Evolutionary conservation across 2,329 filamentous ascomycete species (phyloP).

Genomic region (Trichoderma breve): DNA sequence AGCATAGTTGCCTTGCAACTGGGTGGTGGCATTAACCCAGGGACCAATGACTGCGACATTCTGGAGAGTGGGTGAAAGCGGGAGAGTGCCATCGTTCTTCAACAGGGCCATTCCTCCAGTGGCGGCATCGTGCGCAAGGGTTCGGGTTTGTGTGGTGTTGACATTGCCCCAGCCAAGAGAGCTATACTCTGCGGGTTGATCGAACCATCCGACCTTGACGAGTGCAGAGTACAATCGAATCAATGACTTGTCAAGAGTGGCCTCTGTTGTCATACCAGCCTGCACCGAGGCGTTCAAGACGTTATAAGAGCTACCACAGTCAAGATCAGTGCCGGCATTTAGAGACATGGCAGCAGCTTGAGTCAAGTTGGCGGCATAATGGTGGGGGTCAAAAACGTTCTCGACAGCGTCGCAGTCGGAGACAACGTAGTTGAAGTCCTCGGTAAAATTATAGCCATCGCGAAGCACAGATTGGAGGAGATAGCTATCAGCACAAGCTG

Average conservation of each 20-base stretch:
- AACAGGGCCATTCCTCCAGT: constrained; percentile 47
- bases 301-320: constrained; percentile 24
- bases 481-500: constrained; percentile 61
- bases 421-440: constrained; percentile 60
- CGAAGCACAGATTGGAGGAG: constrained; percentile 62
- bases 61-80: constrained; percentile 36
- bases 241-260: constrained; percentile 15
- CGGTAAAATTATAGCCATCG: constrained; percentile 63
- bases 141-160: constrained; percentile 50
- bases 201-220: constrained; percentile 57
- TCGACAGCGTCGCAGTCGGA: constrained; percentile 64
- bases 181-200: constrained; percentile 48
- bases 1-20: constrained; percentile 28
- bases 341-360: constrained; percentile 36
- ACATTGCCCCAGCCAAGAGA: constrained; percentile 56
- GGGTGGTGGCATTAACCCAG: constrained; percentile 40
- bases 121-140: constrained; percentile 55
- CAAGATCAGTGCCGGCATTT: constrained; percentile 34
- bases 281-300: constrained; percentile 38
- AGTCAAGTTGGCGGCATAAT: constrained; percentile 37
- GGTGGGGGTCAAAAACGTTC: constrained; percentile 50
- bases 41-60: constrained; percentile 33
- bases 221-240: constrained; percentile 53
- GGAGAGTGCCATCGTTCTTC: constrained; percentile 54
- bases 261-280: constrained; percentile 39